Percentiles rank a stretch among this genome's conserved stretches.
These are phyloP conservation scores for Zhuliangozyma blackwelliae DNA, from an alignment of 1,139 yeast species.

Conservation along the genomic window DNA sequence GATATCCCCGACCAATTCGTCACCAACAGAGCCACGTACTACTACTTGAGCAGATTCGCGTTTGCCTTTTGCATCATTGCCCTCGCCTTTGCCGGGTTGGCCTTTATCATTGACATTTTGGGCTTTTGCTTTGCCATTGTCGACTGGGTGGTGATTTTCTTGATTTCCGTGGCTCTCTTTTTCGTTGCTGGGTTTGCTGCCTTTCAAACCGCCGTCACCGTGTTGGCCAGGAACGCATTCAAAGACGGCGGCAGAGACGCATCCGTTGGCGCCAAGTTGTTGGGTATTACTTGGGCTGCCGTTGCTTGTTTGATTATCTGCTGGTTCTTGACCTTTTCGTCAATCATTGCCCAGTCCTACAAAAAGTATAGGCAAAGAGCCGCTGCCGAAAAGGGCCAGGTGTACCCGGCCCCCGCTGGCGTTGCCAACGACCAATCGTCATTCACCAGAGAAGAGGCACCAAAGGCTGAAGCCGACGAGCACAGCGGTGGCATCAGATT, in stretches of 20 bases:
- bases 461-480: conserved; percentile 29
- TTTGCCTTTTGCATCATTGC: conserved; percentile 65
- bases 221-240: conserved; percentile 64
- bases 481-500: conserved; percentile 65
- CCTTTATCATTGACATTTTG: conserved; percentile 36
- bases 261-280: conserved; percentile 51
- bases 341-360: conserved; percentile 46
- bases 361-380: conserved; percentile 41
- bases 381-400: conserved; percentile 17
- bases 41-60: conserved; percentile 65
- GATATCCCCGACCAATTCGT: conserved; percentile 55
- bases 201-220: conserved; percentile 63
- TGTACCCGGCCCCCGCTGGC: conserved; percentile 17
- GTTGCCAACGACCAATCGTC: conserved; percentile 33
- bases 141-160: conserved; percentile 52
- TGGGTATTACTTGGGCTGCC: conserved; percentile 71
- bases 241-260: conserved; percentile 36
- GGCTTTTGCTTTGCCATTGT: conserved; percentile 46
- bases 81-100: conserved; percentile 48
- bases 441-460: conserved; percentile 39
- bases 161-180: conserved; percentile 49
- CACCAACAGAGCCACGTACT: conserved; percentile 54
- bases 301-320: conserved; percentile 50
- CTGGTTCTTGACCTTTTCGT: conserved; percentile 53
- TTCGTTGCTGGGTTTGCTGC: conserved; percentile 59